Base-by-base conservation (phyloP, 23 red algal genomes). In the Gracilariopsis chorda region DNA sequence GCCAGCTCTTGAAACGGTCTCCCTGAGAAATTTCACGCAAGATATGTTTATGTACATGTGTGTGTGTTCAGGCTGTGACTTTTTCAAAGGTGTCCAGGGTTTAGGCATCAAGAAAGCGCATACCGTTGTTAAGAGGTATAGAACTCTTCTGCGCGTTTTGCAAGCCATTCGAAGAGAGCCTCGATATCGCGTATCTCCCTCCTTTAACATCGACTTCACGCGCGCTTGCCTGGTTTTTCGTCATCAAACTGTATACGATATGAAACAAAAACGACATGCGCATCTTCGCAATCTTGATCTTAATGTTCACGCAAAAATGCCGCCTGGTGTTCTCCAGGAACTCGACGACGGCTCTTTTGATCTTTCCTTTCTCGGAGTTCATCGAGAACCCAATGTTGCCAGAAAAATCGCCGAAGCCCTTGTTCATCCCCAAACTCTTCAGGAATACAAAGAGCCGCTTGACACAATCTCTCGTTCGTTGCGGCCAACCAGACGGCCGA, bases 11-110 rank as follows among this genome's bases (percentile, higher is more conserved):
- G 82, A 84, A 12, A 49, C 80, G 27, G 45, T 91, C 47, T 51
- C 49, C 20, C 56, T 99, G 91, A 39, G 43, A 46, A 65, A 80
- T 30, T 94, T 96, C 24, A 96, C 89, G 9, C 84, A 86, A 6
- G 97, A 95, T 28, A 95, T 96, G 93, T 85, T 99, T 40, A 67
- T 94, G 61, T 92, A 52, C 45, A 96, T 96, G 77, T 94, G 93
- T 45, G 92, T 99, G 6, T 82, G 95, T 17, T 65, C 97, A 8
- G 97, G 97, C n/a, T 99, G 97, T 78, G 97, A 99, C 55, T 96
- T 99, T 73, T 99, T 99, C 65, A 81, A 90, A 42, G 97, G 97
- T 21, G 77, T 99, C 1, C 84, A 85, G 25, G 93, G 93, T 0
- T 43, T 95, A 45, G 97, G 97, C 0, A 83, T 99, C 11, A 87